phyloP scores from a whole-genome alignment of 2,329 filamentous ascomycete species.

The Cytospora schulzeri region DNA sequence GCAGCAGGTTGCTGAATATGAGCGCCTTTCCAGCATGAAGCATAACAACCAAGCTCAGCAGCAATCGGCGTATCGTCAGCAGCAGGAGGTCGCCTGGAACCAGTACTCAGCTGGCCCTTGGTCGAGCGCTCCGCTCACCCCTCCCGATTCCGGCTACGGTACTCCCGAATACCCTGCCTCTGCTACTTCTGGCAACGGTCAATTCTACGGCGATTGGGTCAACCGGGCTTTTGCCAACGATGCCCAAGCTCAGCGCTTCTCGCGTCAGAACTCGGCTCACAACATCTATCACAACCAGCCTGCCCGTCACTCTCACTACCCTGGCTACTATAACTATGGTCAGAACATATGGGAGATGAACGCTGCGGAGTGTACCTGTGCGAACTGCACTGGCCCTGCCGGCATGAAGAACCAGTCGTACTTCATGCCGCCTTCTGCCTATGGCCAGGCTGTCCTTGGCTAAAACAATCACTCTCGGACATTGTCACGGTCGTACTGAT shows the following conservation, averaged over 20 bases:
- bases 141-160: conserved; percentile 63
- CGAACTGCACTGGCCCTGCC: conserved; percentile 47
- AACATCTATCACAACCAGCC: conserved; percentile 44
- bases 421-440: conserved; percentile 48
- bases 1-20: conserved; percentile 59
- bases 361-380: conserved; percentile 53
- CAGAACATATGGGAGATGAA: conserved; percentile 55
- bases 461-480: conserved; percentile 34
- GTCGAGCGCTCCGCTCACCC: conserved; percentile 51
- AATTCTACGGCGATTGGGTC: conserved; percentile 60
- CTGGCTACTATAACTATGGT: conserved; percentile 48
- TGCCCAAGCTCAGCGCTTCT: conserved; percentile 47
- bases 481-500: not conserved
- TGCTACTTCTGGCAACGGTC: conserved; percentile 55
- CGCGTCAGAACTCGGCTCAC: conserved; percentile 38
- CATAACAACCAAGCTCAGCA: conserved; percentile 35
- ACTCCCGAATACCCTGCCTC: conserved; percentile 62
- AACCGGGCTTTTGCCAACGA: conserved; percentile 40
- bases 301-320: conserved; percentile 45
- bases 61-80: conserved; percentile 43
- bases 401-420: conserved; percentile 49
- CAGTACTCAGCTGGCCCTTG: conserved; percentile 46
- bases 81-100: conserved; percentile 49
- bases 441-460: conserved; percentile 59
- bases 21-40: conserved; percentile 47